Conservation (phyloP, 352 stramenopile genomes). For the Pythium myriotylum region DNA sequence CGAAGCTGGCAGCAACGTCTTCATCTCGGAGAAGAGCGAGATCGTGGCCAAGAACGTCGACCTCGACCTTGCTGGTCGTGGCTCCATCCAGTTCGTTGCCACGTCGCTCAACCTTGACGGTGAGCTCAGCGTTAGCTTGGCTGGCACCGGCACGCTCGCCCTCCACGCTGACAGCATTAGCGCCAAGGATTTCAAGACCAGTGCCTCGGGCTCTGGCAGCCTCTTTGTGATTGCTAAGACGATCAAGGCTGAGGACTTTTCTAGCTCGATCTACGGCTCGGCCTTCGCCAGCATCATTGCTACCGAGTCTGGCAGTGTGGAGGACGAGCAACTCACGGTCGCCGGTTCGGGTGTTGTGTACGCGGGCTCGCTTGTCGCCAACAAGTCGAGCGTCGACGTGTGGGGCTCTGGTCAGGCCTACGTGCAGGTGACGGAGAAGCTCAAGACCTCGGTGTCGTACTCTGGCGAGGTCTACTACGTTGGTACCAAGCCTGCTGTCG, state of each 20-base stretch:
- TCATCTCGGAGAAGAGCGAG: slow-evolving; percentile 39
- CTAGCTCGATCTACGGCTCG: slow-evolving; percentile 50
- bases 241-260: slow-evolving; percentile 38
- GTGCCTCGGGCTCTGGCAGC: slow-evolving; percentile 16
- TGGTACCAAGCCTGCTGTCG: slow-evolving; percentile 33
- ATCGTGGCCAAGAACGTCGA: slow-evolving; percentile 40
- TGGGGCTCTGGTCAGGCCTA: slow-evolving; percentile 49
- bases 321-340: slow-evolving; percentile 52
- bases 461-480: slow-evolving; percentile 60
- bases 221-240: slow-evolving; percentile 42
- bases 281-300: slow-evolving; percentile 39
- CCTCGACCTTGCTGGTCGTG: slow-evolving; percentile 45
- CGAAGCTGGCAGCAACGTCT: slow-evolving; percentile 43
- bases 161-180: slow-evolving; percentile 24
- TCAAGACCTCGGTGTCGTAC: slow-evolving; percentile 52
- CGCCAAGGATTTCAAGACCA: slow-evolving; percentile 23
- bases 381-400: slow-evolving; percentile 41
- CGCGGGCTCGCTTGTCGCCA: slow-evolving; percentile 46
- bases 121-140: slow-evolving; percentile 17
- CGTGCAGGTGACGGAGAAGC: slow-evolving; percentile 49
- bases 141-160: slow-evolving; percentile 18
- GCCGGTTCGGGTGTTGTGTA: slow-evolving; percentile 51
- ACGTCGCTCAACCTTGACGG: slow-evolving; percentile 29
- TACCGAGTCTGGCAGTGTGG: slow-evolving; percentile 36
- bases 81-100: slow-evolving; percentile 33